These are phyloP conservation scores for Choiromyces venosus DNA, from an alignment of 495 filamentous ascomycete genomes.

Conservation along the genomic window DNA sequence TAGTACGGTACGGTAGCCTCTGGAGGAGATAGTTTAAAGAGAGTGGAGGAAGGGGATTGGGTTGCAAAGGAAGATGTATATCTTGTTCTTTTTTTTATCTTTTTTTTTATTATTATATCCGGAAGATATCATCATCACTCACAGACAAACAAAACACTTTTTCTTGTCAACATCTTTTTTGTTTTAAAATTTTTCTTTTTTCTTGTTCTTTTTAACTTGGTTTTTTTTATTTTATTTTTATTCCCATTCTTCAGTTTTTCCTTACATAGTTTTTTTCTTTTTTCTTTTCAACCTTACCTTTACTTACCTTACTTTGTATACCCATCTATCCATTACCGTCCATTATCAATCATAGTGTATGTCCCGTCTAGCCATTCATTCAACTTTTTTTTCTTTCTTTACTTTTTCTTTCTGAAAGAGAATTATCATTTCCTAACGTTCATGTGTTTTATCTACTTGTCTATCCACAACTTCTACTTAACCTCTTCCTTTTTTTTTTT, in stretches of 20 bases:
- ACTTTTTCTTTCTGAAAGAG: not conserved
- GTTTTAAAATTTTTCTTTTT: not conserved
- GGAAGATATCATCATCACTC: slow-evolving; percentile 1
- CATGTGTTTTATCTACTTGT: no score
- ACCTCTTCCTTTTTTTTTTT: slow-evolving; percentile 8
- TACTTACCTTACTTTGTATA: not conserved
- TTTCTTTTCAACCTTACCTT: not conserved
- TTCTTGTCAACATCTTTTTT: slow-evolving; percentile 9
- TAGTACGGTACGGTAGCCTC: not conserved
- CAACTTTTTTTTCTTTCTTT: no score
- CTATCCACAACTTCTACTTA: no score
- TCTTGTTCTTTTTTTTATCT: slow-evolving; percentile 1
- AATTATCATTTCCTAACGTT: not conserved
- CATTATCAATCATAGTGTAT: not conserved
- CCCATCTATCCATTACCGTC: not conserved
- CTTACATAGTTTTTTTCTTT: slow-evolving; percentile 14
- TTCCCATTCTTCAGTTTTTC: slow-evolving; percentile 3
- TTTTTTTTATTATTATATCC: not conserved
- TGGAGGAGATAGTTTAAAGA: not conserved
- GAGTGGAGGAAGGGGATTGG: not conserved
- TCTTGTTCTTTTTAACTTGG: no score
- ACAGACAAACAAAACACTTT: not conserved
- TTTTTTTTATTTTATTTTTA: not conserved
- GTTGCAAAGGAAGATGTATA: not conserved
- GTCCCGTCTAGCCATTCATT: not conserved